Evolutionary conservation across 2,329 filamentous ascomycete species (phyloP).

Genomic region (Atkinsonella hypoxylon): DNA sequence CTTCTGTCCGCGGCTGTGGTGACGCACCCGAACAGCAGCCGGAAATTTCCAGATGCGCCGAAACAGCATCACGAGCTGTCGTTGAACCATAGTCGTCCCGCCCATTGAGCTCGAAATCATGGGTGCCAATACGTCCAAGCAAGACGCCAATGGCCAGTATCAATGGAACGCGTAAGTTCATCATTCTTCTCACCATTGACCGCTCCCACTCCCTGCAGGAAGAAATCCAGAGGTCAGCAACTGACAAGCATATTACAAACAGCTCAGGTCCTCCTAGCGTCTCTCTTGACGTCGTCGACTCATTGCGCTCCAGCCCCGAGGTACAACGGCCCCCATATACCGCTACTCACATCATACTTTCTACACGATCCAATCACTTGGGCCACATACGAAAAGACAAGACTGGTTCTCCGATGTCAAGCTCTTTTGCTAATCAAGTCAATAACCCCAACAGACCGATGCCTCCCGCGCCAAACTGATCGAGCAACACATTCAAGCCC

Average conservation of each 20-base stretch:
- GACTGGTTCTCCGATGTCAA: neutral
- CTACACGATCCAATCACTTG: neutral
- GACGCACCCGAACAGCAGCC: slow-evolving; percentile 22
- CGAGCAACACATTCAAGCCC: slow-evolving; percentile 80
- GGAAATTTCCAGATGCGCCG: slow-evolving; percentile 20
- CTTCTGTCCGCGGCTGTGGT: slow-evolving; percentile 7
- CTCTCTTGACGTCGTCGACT: slow-evolving; percentile 72
- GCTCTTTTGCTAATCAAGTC: slow-evolving; percentile 6
- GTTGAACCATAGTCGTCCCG: slow-evolving; percentile 18
- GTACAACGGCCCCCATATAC: slow-evolving; percentile 36
- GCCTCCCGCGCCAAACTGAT: slow-evolving; percentile 69
- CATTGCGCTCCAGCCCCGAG: slow-evolving; percentile 74
- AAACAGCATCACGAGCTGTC: slow-evolving; percentile 15
- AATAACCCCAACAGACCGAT: slow-evolving; percentile 57
- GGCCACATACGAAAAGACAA: neutral
- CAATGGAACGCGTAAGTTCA: slow-evolving; percentile 44
- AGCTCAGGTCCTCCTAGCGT: slow-evolving; percentile 40
- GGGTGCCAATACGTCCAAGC: slow-evolving; percentile 47
- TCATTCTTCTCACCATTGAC: neutral
- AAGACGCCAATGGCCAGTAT: slow-evolving; percentile 21
- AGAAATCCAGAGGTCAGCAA: neutral
- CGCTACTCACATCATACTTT: neutral
- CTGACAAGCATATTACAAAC: slow-evolving; percentile 10
- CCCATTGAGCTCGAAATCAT: slow-evolving; percentile 33
- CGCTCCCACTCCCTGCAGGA: neutral